Conservation (phyloP, 163 green algal species). For the Scenedesmus sp. region DNA sequence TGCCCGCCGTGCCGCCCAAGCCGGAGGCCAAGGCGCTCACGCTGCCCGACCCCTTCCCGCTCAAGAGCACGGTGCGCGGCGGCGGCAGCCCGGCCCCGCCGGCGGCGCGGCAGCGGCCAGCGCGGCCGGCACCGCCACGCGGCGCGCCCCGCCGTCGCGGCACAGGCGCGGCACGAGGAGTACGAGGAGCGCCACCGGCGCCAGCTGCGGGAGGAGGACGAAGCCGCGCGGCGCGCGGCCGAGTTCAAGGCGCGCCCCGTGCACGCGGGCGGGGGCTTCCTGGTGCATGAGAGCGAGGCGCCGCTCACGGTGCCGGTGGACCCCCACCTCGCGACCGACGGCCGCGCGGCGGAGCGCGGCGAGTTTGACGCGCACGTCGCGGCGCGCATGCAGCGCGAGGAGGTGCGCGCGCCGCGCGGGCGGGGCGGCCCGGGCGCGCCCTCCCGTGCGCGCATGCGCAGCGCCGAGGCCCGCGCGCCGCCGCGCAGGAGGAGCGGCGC, state of each 20-base stretch:
- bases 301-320: constrained; percentile 54
- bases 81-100: no score
- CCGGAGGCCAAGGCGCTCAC: constrained; percentile 53
- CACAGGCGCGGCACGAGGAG: constrained; percentile 49
- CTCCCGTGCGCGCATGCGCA: no score
- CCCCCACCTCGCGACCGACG: constrained; percentile 41
- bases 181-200: constrained; percentile 27
- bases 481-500: constrained; percentile 42
- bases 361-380: constrained; percentile 53
- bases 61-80: constrained; percentile 40
- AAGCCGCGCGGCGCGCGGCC: constrained; percentile 36
- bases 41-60: constrained; percentile 52
- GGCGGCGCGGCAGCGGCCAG: no score
- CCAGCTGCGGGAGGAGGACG: constrained; percentile 51
- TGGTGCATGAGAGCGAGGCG: constrained; percentile 42
- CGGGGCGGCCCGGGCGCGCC: no score
- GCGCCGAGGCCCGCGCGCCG: no score
- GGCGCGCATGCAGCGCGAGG: constrained; percentile 44
- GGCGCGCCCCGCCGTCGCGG: background rate
- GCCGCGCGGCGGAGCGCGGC: constrained; percentile 44
- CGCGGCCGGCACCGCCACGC: no score
- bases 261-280: constrained; percentile 44
- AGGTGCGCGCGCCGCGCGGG: constrained; percentile 41
- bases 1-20: constrained; percentile 51
- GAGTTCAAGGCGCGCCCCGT: constrained; percentile 61